A percentile compares a stretch with the other conserved stretches of the same genome.
These are phyloP conservation scores for Kodamaea sagamina DNA, from an alignment of 805 yeast genomes.

Conservation along the genomic window DNA sequence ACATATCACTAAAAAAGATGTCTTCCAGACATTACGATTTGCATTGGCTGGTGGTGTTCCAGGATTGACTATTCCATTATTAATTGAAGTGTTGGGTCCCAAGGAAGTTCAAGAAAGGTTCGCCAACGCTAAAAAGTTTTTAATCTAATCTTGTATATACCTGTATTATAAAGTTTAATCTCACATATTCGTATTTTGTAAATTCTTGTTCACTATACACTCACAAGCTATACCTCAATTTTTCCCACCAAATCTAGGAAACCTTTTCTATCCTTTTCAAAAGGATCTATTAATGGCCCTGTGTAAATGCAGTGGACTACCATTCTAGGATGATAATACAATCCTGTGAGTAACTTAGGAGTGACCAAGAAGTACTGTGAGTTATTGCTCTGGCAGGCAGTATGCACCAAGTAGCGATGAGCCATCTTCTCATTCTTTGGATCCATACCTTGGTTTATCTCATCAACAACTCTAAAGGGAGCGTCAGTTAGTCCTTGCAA, in stretches of 20 bases:
- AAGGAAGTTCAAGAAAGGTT: conserved; percentile 34
- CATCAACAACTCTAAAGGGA: conserved; percentile 95
- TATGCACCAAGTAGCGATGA: conserved; percentile 80
- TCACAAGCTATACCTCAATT: conserved; percentile 11
- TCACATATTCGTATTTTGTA: conserved; percentile 1
- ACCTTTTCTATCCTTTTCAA: conserved; percentile 20
- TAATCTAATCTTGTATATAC: conserved; percentile 1
- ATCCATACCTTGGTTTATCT: conserved; percentile 99
- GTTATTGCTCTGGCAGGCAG: conserved; percentile 60
- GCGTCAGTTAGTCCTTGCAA: conserved; percentile 85
- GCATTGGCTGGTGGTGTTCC: conserved; percentile 71
- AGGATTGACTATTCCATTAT: conserved; percentile 64
- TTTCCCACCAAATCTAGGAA: conserved; percentile 34
- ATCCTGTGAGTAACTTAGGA: conserved; percentile 80
- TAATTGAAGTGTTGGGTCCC: conserved; percentile 57
- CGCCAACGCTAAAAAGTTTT: conserved; percentile 1
- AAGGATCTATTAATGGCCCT: conserved; percentile 28
- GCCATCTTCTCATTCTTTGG: conserved; percentile 85
- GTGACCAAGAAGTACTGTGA: conserved; percentile 92
- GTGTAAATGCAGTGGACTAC: conserved; percentile 66
- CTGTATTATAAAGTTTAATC: background rate
- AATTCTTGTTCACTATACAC: too few relatives aligned
- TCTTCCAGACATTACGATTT: conserved; percentile 62
- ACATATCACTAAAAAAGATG: conserved; percentile 32
- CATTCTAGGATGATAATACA: conserved; percentile 79